Base-by-base conservation (phyloP, 179 eudicot genomes). In the Amaranthus tricolor region DNA sequence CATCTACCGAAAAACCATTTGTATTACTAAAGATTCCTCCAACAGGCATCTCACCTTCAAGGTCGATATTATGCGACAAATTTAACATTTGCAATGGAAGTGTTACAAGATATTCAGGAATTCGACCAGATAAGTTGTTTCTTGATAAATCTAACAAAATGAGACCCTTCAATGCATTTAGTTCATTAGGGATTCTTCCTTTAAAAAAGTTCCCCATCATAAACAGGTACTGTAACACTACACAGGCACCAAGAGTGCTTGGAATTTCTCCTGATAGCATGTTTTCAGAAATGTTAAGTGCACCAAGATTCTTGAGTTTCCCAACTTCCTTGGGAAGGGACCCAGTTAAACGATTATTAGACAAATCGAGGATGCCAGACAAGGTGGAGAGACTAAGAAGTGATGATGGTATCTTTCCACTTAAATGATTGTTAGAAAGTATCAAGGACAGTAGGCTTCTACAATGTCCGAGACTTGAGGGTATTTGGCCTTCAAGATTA, bases 1-100 rank as follows among this genome's bases (percentile, higher is more conserved):
- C 81, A 10, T 0, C 45, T 5, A 81, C 7, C 9, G 74, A 74
- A 13, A 81, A 7, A 12, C 59, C 68, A 51, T 72, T 77, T 20
- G 49, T 15, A 74, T 68, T 77, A 40, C 15, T 19, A 47, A 81
- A 77, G 31, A 77, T 52, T 1, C 81, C 81, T 1, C 20, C 45
- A 12, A 6, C 48, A 3, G 84, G 81, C 3, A 81, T 66, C 70
- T 63, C 52, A 7, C 81, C 81, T 14, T 68, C 77, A 44, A 81
- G 48, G 43, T 77, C 31, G 65, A 76, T 76, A 63, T 50, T 53
- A n/a, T 31, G 40, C 40, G 80, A 77, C 0, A 81, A 62, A 43
- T 81, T 63, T 49, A 77, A 45, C 40, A 44, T 16, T 12, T 5
- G 16, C 49, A 81, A 63, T 4, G 57, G 43, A 9, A 73, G 56